These are phyloP conservation scores for Boletus calvinii DNA, from an alignment of 1,284 basidiomycete genomes.

Conservation along the genomic window DNA sequence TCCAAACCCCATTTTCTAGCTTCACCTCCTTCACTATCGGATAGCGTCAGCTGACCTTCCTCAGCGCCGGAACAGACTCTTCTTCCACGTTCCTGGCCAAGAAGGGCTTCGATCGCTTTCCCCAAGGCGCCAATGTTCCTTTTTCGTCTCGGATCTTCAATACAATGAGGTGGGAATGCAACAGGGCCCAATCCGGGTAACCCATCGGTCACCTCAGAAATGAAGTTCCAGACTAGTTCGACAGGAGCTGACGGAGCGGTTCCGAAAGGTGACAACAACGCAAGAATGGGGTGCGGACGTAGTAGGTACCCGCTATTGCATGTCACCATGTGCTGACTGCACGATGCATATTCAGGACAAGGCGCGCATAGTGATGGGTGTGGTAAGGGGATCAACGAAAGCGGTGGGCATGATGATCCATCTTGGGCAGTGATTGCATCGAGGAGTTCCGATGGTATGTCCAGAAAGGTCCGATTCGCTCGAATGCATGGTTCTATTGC, in stretches of 20 bases:
- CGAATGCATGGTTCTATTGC: conserved; percentile 60
- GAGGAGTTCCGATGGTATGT: conserved; percentile 28
- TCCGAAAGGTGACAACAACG: conserved; percentile 38
- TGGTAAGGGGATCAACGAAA: conserved; percentile 55
- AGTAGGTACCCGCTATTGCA: conserved; percentile 81
- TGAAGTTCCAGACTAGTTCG: conserved; percentile 45
- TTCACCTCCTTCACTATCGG: conserved; percentile 57
- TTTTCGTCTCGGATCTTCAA: conserved; percentile 81
- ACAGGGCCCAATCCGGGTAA: conserved; percentile 77
- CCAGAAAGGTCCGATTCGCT: conserved; percentile 49
- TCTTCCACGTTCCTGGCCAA: conserved; percentile 70
- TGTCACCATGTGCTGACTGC: conserved; percentile 58
- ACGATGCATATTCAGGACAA: conserved; percentile 83
- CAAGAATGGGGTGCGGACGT: conserved; percentile 58
- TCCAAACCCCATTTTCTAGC: conserved; percentile 75
- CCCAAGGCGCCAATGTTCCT: conserved; percentile 77
- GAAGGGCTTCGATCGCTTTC: conserved; percentile 65
- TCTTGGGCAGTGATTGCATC: conserved; percentile 35
- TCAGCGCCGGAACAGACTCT: conserved; percentile 65
- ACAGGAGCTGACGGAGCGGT: conserved; percentile 41
- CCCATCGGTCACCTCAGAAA: conserved; percentile 59
- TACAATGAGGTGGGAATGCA: conserved; percentile 77
- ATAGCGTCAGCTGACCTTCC: conserved; percentile 27
- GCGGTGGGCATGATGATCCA: conserved; percentile 49
- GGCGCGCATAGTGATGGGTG: conserved; percentile 75